Conservation (phyloP, 2,329 filamentous ascomycete genomes). For the Cytospora leucostoma region DNA sequence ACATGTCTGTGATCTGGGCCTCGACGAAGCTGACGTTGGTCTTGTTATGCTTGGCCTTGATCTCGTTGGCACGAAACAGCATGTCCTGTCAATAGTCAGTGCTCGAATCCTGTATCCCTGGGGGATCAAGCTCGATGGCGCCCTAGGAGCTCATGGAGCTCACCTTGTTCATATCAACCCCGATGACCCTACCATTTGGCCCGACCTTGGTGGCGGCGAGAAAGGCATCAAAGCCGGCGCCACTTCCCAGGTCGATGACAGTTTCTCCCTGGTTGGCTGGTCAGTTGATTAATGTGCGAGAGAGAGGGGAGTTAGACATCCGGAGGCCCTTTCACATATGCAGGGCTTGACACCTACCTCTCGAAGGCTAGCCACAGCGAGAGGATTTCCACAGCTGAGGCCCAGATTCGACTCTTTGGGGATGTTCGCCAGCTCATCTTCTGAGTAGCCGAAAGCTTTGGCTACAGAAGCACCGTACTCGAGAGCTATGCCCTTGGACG, state of each 20-base stretch:
- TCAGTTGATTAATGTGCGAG: background rate
- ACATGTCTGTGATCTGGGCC: slow-evolving; percentile 52
- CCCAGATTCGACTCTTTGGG: slow-evolving; percentile 54
- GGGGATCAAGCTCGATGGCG: background rate
- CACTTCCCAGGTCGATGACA: slow-evolving; percentile 58
- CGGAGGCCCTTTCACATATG: background rate
- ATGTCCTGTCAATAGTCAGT: slow-evolving; percentile 47
- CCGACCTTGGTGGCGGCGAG: slow-evolving; percentile 54
- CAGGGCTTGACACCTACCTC: slow-evolving; percentile 37
- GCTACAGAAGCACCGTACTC: slow-evolving; percentile 46
- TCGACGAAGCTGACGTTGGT: slow-evolving; percentile 55
- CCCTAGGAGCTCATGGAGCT: background rate
- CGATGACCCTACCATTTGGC: slow-evolving; percentile 49
- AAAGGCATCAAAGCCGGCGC: slow-evolving; percentile 61
- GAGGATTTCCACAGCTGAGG: slow-evolving; percentile 56
- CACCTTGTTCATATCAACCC: slow-evolving; percentile 63
- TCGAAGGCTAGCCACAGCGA: slow-evolving; percentile 49
- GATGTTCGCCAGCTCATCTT: slow-evolving; percentile 48
- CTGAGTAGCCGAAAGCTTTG: slow-evolving; percentile 54
- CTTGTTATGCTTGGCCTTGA: slow-evolving; percentile 41
- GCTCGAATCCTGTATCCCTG: no score
- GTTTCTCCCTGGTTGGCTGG: slow-evolving; percentile 50
- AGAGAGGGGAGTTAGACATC: background rate
- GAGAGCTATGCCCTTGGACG: slow-evolving; percentile 33
- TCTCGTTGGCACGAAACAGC: slow-evolving; percentile 51